These are phyloP conservation scores for Pestalotiopsis sp. DNA, from an alignment of 2,329 filamentous ascomycete species.

Conservation along the genomic window DNA sequence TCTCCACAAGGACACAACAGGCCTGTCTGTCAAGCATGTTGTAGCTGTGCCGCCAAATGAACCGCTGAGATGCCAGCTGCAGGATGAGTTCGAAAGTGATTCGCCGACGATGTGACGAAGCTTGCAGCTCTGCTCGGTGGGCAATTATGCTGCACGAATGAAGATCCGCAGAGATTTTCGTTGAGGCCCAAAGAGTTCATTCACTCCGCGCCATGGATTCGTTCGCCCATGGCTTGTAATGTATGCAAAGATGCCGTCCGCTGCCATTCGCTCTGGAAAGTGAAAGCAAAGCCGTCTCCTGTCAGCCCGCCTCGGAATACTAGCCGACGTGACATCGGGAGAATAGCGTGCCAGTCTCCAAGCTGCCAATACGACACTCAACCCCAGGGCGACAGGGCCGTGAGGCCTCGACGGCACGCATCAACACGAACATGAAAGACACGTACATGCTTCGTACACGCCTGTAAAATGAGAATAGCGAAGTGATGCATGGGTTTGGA, in stretches of 20 bases:
- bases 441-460: background rate
- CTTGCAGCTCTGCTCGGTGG: background rate
- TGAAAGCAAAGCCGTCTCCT: background rate
- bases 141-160: background rate
- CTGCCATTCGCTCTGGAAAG: background rate
- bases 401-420: background rate
- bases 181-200: background rate
- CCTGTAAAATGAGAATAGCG: background rate
- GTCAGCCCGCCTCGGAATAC: constrained; percentile 10
- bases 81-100: background rate
- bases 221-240: background rate
- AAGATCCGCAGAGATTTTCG: background rate
- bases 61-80: background rate
- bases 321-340: constrained; percentile 11
- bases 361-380: constrained; percentile 1
- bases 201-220: background rate
- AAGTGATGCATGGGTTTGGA: background rate
- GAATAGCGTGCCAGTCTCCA: constrained; percentile 3
- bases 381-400: background rate
- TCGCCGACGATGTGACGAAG: constrained; percentile 4
- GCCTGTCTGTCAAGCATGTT: background rate
- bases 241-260: constrained; percentile 3
- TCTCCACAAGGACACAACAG: background rate
- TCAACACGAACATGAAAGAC: background rate
- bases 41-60: background rate